Evolutionary conservation across 2,329 filamentous ascomycete genomes (phyloP).

Genomic region (Nothophaeocryptopus gaeumannii): DNA sequence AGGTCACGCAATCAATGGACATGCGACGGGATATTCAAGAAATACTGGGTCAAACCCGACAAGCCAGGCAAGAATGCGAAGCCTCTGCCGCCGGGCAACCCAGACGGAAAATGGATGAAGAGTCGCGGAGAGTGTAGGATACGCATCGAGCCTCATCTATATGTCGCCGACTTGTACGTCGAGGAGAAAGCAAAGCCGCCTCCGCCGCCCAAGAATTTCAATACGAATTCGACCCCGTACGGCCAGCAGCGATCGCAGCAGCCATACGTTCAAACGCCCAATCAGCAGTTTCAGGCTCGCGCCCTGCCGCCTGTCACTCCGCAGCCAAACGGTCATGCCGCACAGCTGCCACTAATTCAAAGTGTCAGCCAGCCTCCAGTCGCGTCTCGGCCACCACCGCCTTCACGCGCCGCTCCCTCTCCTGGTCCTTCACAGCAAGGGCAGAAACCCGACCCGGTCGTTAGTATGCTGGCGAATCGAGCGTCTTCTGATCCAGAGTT

Average conservation of each 20-base stretch:
- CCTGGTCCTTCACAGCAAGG: constrained; percentile 17
- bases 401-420: constrained; percentile 9
- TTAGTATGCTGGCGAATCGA: constrained; percentile 72
- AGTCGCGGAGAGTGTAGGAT: constrained; percentile 70
- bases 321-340: constrained; percentile 12
- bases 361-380: constrained; percentile 6
- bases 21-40: constrained; percentile 65
- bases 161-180: constrained; percentile 71
- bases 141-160: constrained; percentile 74
- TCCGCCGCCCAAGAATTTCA: constrained; percentile 22
- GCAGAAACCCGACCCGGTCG: constrained; percentile 65
- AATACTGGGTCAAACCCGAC: constrained; percentile 71
- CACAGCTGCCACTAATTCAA: constrained; percentile 3
- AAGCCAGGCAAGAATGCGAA: constrained; percentile 66
- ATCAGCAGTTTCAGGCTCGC: constrained; percentile 24
- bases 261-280: constrained; percentile 19
- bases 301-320: constrained; percentile 18
- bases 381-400: constrained; percentile 12
- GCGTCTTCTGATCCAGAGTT: constrained; percentile 71
- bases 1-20: constrained; percentile 74
- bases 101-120: constrained; percentile 39
- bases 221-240: background rate
- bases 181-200: constrained; percentile 62
- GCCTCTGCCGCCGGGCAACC: constrained; percentile 47
- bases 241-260: constrained; percentile 21